These are phyloP conservation scores for Plasmopara viticola DNA, from an alignment of 352 stramenopile genomes.

Conservation along the genomic window DNA sequence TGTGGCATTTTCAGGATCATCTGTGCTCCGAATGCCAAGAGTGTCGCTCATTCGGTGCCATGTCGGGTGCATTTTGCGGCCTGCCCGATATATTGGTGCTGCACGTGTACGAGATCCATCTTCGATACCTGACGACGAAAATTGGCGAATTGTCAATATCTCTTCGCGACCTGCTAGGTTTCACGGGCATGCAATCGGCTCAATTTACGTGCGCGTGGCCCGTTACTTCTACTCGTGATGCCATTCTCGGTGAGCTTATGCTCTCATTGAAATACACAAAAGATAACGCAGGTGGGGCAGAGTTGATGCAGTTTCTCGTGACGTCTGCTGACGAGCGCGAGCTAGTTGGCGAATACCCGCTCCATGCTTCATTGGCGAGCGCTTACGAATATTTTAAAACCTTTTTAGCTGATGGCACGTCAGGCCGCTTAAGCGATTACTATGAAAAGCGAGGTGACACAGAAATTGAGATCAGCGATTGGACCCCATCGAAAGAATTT, in stretches of 20 bases:
- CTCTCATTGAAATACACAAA: constrained; percentile 67
- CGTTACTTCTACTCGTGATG: constrained; percentile 55
- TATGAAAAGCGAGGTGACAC: constrained; percentile 70
- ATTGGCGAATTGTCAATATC: constrained; percentile 73
- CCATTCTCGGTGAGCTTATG: constrained; percentile 62
- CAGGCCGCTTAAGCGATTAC: constrained; percentile 44
- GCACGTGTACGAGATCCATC: constrained; percentile 77
- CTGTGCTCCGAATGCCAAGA: constrained; percentile 64
- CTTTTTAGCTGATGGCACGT: constrained; percentile 55
- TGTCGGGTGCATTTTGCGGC: constrained; percentile 55
- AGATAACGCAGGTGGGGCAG: constrained; percentile 36
- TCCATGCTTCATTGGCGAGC: constrained; percentile 48
- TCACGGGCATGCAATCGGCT: constrained; percentile 58
- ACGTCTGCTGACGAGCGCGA: constrained; percentile 59
- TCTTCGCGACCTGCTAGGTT: constrained; percentile 68
- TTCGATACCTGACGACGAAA: constrained; percentile 81
- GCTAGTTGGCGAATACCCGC: constrained; percentile 57
- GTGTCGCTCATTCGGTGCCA: constrained; percentile 51
- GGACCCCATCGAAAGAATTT: constrained; percentile 55
- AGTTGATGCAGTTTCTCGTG: constrained; percentile 59
- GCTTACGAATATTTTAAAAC: constrained; percentile 54
- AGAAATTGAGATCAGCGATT: constrained; percentile 65
- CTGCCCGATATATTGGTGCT: constrained; percentile 77
- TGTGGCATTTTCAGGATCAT: constrained; percentile 78
- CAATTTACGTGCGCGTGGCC: constrained; percentile 59